phyloP scores from a whole-genome alignment of 805 yeast species.

The Pichia deserticola region DNA sequence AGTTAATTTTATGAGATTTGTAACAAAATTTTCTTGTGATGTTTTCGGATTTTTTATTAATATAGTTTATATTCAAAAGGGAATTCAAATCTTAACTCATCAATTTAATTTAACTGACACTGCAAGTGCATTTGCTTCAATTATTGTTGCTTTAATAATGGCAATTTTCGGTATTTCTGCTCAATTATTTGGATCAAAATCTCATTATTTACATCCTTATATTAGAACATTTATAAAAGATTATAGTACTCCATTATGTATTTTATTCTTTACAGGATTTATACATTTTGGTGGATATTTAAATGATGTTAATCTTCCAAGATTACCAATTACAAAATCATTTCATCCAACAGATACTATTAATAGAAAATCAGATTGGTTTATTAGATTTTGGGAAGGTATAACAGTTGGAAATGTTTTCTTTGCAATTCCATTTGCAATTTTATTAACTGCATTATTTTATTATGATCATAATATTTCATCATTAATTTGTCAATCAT shows the following conservation, averaged over 20 bases:
- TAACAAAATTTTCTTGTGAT: conserved; percentile 81
- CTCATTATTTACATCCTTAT: conserved; percentile 53
- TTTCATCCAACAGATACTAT: conserved; percentile 60
- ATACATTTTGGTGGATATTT: conserved; percentile 84
- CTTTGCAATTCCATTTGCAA: conserved; percentile 87
- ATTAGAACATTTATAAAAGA: conserved; percentile 70
- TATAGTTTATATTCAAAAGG: conserved; percentile 82
- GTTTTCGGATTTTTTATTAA: conserved; percentile 90
- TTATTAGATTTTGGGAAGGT: conserved; percentile 65
- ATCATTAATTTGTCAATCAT: conserved; percentile 84
- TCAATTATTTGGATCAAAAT: conserved; percentile 47
- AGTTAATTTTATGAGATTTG: conserved; percentile 58
- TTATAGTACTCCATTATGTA: conserved; percentile 77
- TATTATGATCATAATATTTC: conserved; percentile 96
- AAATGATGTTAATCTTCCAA: conserved; percentile 46
- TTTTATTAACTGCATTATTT: conserved; percentile 74
- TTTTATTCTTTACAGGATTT: conserved; percentile 87
- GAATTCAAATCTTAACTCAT: conserved; percentile 67
- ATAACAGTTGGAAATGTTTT: conserved; percentile 70
- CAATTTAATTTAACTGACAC: conserved; percentile 48
- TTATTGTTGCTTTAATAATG: conserved; percentile 70
- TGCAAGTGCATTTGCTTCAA: conserved; percentile 49
- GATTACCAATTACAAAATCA: conserved; percentile 61
- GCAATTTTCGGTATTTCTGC: conserved; percentile 65
- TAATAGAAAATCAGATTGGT: conserved; percentile 58